phyloP scores from a whole-genome alignment of 768 basidiomycete species.

The Psilocybe tampanensis region DNA sequence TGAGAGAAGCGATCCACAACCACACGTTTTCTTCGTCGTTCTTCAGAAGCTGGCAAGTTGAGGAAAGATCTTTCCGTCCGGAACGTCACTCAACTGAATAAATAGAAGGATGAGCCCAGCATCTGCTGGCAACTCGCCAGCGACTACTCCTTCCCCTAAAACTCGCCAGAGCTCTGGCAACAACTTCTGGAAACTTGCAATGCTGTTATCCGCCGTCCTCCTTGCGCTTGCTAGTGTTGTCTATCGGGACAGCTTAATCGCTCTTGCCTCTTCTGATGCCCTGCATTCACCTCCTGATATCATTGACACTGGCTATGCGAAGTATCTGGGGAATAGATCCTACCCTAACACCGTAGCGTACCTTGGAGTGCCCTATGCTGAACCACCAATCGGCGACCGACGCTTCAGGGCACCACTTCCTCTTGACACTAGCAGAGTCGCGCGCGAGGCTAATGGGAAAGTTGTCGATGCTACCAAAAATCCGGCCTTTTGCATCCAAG shows the following conservation, averaged over 20 bases:
- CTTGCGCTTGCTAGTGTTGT: slow-evolving; percentile 16
- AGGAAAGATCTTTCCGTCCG: neutral
- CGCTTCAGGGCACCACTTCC: slow-evolving; percentile 56
- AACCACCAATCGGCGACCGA: slow-evolving; percentile 54
- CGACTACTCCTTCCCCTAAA: neutral
- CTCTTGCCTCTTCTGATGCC: slow-evolving; percentile 10
- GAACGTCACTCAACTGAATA: neutral
- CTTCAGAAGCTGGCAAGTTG: neutral
- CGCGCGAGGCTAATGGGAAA: slow-evolving; percentile 32
- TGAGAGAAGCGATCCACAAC: too few species aligned
- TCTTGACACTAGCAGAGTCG: slow-evolving; percentile 48
- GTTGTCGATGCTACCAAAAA: slow-evolving; percentile 55
- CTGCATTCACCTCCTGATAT: slow-evolving; percentile 22
- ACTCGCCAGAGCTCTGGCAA: neutral
- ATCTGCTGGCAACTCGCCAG: neutral
- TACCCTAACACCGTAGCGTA: slow-evolving; percentile 58
- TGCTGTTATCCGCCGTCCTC: slow-evolving; percentile 16
- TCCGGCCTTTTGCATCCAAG: slow-evolving; percentile 64
- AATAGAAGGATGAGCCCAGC: neutral
- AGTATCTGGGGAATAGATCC: slow-evolving; percentile 55
- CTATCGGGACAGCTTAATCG: slow-evolving; percentile 12
- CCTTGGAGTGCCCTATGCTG: slow-evolving; percentile 61
- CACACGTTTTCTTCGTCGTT: neutral
- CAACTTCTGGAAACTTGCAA: neutral
- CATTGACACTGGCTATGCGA: slow-evolving; percentile 61